Evolutionary conservation across 768 basidiomycete genomes (phyloP), one percentile per base, ranked within the genome.

Genomic region (Leccinum longicurvipes): DNA sequence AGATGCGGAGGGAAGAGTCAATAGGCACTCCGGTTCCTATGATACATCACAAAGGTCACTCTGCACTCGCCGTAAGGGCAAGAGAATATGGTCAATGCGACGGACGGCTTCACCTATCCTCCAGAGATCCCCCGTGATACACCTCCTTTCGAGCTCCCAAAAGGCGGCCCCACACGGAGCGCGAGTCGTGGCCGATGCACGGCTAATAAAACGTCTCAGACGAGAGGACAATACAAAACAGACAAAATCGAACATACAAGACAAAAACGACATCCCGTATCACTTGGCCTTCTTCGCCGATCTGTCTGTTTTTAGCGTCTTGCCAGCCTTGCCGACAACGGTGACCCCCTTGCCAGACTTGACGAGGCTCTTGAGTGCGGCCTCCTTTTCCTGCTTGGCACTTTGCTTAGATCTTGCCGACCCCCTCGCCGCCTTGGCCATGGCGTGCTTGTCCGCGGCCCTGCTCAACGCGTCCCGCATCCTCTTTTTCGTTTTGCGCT

Each of bases 311-410:
- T 57, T 76, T 59, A 72, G 73, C 59, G 69, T 72, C 48, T 69
- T 68, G 24, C 69, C 73, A 61, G 73, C 74, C 71, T 93, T 95
- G 23, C 93, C 93, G 41, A 95, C 81, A 17, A 95, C 85, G 27
- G 92, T 94, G 39, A 94, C 88, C 0, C 93, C 92, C 66, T 84
- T 89, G 1, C 92, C 91, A 28, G 78, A 82, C 67, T 91, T 94
- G 27, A 97, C 86, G 9, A 97, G 80, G 60, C 81, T 87, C 70
- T 87, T 84, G 56, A 94, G 74, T 14, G 91, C 92, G 12, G 80
- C 82, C 58, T 92, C 85, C 73, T 98, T 97, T 74, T 94, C 87
- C 64, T 84, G 86, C 72, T 87, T 91, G 24, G 84, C 77, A 24
- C 25, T 75, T 56, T 25, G 73, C 61, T 77, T 82, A 53, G 70